Evolutionary conservation across 1,284 basidiomycete species (phyloP).

Genomic region (Cystobasidium pallidum): DNA sequence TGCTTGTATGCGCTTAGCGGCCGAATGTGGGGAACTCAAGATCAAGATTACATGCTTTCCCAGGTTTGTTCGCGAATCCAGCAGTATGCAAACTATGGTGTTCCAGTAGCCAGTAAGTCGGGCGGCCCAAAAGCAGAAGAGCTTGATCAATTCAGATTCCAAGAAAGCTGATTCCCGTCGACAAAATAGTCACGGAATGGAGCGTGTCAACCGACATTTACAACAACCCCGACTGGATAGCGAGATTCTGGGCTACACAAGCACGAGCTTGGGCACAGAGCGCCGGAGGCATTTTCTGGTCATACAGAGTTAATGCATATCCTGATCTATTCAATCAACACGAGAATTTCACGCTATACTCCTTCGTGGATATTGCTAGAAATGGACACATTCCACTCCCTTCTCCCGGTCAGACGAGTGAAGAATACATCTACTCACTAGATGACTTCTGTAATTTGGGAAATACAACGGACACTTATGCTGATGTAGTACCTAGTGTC

Average conservation of each 20-base stretch:
- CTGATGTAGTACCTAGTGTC: slow-evolving; percentile 15
- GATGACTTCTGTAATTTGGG: slow-evolving; percentile 25
- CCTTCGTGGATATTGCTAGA: slow-evolving; percentile 27
- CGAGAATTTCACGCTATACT: slow-evolving; percentile 42
- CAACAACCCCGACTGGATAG: slow-evolving; percentile 49
- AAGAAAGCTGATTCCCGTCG: background rate
- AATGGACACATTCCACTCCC: slow-evolving; percentile 40
- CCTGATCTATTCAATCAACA: slow-evolving; percentile 22
- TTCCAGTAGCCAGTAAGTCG: slow-evolving; percentile 49
- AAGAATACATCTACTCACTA: slow-evolving; percentile 30
- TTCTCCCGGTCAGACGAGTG: slow-evolving; percentile 3
- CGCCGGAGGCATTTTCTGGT: slow-evolving; percentile 51
- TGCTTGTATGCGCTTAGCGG: slow-evolving; percentile 44
- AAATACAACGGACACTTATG: slow-evolving; percentile 42
- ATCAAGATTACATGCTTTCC: slow-evolving; percentile 48
- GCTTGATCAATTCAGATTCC: background rate
- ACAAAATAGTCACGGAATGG: slow-evolving; percentile 25
- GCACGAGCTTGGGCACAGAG: slow-evolving; percentile 51
- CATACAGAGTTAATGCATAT: slow-evolving; percentile 32
- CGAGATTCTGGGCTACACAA: slow-evolving; percentile 51
- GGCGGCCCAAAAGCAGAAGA: background rate
- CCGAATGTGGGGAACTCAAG: slow-evolving; percentile 52
- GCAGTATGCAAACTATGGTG: slow-evolving; percentile 52
- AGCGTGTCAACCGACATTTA: slow-evolving; percentile 53
- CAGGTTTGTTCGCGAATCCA: slow-evolving; percentile 52